Evolutionary conservation across 2,329 filamentous ascomycete species (phyloP), one percentile per base, ranked within the genome.

Genomic region (Leptographium wingfieldii): DNA sequence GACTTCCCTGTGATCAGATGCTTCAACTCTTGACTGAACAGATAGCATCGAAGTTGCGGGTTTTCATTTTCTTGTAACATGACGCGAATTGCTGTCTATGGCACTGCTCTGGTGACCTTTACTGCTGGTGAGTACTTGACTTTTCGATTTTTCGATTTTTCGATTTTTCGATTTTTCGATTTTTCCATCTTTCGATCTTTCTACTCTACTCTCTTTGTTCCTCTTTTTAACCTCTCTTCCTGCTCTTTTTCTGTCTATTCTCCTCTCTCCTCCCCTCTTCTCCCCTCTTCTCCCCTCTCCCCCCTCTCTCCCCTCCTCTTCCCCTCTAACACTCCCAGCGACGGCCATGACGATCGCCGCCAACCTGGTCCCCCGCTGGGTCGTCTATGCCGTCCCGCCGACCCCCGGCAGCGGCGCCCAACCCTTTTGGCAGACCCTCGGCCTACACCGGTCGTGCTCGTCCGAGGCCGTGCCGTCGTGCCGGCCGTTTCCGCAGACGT

Each of bases 371-470:
- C 86, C 88, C 19, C 76, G 82, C 71, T 94, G 89, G 88, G 75
- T 91, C 57, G 78, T 79, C 59, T 90, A 82, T 70, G 74, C 79
- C 52, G 80, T 83, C 51, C 57, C 62, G 35, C 59, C 64, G 11
- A 76, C 76, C 9, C 25, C 5, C 14, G 76, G 76, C 22, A 72
- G 76, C 57, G 68, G 73, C 43, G 76, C 77, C 68, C 72, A 74
- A 61, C 74, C 70, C 43, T 76, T 79, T 64, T 74, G 75, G 64
- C 81, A 84, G 66, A 81, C 80, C 63, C 83, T 91, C 69, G 92
- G 92, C 61, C 82, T 99, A 54, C 88, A 96, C 73, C 81, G 80
- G 66, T 85, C 84, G 70, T 99, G 92, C 74, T 88, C 86, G 59
- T 87, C 82, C 61, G 76, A 88, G 61, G 81, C 81, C 53, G 77